phyloP scores from a whole-genome alignment of 768 basidiomycete species.

The Lentinula sp. region DNA sequence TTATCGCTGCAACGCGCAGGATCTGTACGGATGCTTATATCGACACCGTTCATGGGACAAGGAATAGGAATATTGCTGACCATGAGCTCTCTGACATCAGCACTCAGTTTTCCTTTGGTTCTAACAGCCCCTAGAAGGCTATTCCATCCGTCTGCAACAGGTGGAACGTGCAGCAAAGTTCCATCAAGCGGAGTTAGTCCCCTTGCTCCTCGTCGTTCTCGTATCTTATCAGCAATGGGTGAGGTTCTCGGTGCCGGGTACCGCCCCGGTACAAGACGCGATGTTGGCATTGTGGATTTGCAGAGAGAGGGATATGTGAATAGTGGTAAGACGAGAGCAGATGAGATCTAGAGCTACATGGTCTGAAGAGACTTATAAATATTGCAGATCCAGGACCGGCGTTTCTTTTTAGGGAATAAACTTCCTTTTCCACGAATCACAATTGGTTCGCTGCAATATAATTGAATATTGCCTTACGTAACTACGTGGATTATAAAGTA shows the following conservation, averaged over 20 bases:
- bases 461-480: too few relatives aligned
- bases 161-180: conserved; percentile 41
- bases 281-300: conserved; percentile 14
- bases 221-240: conserved; percentile 41
- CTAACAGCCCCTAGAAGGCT: conserved; percentile 43
- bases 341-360: neutral
- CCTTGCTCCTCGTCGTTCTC: conserved; percentile 39
- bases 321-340: neutral
- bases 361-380: too few relatives aligned
- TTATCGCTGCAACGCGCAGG: conserved; percentile 44
- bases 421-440: neutral
- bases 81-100: conserved; percentile 46
- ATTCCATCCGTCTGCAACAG: conserved; percentile 46
- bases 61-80: conserved; percentile 17
- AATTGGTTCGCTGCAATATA: too few relatives aligned
- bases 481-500: too few relatives aligned
- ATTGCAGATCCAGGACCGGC: neutral
- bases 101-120: conserved; percentile 38
- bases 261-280: conserved; percentile 38
- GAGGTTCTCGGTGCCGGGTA: conserved; percentile 37
- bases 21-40: conserved; percentile 25
- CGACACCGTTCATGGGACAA: neutral
- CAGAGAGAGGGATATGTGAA: neutral
- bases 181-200: conserved; percentile 47
- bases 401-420: neutral